A percentile compares a stretch with the other conserved stretches of the same genome.
Evolutionary conservation across 441 rosid genomes (phyloP).

Genomic region (Adansonia gregorii): DNA sequence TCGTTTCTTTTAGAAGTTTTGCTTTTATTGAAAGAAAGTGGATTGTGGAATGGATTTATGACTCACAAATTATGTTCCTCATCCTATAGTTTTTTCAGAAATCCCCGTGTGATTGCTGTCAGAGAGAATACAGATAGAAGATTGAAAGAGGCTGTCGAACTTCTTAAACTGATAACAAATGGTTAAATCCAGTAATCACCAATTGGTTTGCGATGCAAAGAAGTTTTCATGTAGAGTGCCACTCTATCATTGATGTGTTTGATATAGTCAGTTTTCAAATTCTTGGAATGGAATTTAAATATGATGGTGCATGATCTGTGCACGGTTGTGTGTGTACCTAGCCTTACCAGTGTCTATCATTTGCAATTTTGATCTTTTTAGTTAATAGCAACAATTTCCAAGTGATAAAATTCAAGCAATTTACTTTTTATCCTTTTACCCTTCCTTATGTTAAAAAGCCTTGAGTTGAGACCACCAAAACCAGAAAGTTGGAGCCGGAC

Average conservation of each 20-base stretch:
- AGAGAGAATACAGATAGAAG: slow-evolving; percentile 69
- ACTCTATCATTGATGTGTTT: neutral
- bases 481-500: no score
- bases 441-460: no score
- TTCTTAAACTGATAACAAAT: slow-evolving; percentile 51
- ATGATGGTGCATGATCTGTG: neutral
- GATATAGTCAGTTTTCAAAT: neutral
- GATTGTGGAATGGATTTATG: slow-evolving; percentile 32
- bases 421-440: no score
- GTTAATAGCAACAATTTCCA: no score
- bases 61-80: neutral
- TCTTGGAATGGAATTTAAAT: neutral
- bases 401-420: no score
- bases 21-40: neutral
- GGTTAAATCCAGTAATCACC: slow-evolving; percentile 17
- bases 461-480: no score
- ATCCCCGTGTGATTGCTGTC: slow-evolving; percentile 36
- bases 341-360: no score
- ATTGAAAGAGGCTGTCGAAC: slow-evolving; percentile 59
- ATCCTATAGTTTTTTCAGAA: slow-evolving; percentile 43
- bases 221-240: no score
- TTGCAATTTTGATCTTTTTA: no score
- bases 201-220: neutral
- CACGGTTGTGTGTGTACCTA: neutral
- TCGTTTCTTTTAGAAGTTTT: neutral